Conservation (phyloP, 2,329 filamentous ascomycete species). For the Aureobasidium sp. region DNA sequence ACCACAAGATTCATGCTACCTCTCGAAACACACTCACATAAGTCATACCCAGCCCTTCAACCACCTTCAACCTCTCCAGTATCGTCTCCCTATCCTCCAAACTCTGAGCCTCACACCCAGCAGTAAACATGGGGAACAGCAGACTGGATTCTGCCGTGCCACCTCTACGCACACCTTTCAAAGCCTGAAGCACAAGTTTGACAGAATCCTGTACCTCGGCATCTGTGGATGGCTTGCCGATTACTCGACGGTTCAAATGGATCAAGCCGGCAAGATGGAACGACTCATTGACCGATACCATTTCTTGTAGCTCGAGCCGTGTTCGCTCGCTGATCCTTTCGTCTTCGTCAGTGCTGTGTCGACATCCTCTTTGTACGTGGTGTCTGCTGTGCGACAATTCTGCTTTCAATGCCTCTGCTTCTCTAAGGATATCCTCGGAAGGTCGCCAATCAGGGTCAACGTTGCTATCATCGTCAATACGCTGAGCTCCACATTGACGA, state of each 20-base stretch:
- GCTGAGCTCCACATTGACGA: slow-evolving; percentile 58
- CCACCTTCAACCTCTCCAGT: slow-evolving; percentile 56
- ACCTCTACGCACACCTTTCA: slow-evolving; percentile 57
- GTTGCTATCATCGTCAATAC: slow-evolving; percentile 49
- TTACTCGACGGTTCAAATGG: slow-evolving; percentile 66
- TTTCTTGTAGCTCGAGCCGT: slow-evolving; percentile 43
- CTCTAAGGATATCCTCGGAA: slow-evolving; percentile 44
- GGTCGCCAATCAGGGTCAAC: slow-evolving; percentile 54
- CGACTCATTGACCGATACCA: slow-evolving; percentile 66
- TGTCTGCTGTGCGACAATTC: slow-evolving; percentile 53
- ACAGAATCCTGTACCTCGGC: slow-evolving; percentile 58
- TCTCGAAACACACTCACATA: slow-evolving; percentile 48
- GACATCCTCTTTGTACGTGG: slow-evolving; percentile 37
- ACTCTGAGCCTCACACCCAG: slow-evolving; percentile 64
- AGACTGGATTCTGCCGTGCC: slow-evolving; percentile 68
- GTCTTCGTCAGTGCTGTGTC: slow-evolving; percentile 29
- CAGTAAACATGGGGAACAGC: slow-evolving; percentile 76
- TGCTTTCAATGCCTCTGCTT: slow-evolving; percentile 53
- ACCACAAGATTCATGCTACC: background rate
- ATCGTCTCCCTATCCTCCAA: slow-evolving; percentile 52
- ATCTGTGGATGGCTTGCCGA: slow-evolving; percentile 54
- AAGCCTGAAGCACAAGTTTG: slow-evolving; percentile 53
- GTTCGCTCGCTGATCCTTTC: slow-evolving; percentile 33
- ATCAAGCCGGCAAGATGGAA: slow-evolving; percentile 75
- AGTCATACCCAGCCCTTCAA: slow-evolving; percentile 69